Evolutionary conservation across 2,329 filamentous ascomycete genomes (phyloP).

Genomic region (Podosphaera xanthii): DNA sequence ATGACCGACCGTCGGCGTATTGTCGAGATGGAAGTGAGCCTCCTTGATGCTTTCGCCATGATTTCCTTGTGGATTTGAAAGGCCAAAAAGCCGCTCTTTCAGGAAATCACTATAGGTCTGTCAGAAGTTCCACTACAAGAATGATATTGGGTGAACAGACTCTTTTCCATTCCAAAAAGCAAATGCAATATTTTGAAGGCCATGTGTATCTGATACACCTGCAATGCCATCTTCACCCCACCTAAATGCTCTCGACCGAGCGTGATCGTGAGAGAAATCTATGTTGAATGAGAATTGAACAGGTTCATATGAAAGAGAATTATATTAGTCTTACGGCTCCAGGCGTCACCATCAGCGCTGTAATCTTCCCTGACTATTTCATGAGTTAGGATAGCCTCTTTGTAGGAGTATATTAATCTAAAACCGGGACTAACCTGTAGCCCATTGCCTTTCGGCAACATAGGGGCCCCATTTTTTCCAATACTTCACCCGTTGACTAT

Average conservation of each 20-base stretch:
- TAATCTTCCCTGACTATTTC: slow-evolving; percentile 69
- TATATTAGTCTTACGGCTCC: slow-evolving; percentile 50
- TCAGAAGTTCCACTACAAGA: slow-evolving; percentile 16
- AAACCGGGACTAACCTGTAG: slow-evolving; percentile 38
- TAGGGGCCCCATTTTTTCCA: slow-evolving; percentile 99
- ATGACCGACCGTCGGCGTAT: slow-evolving; percentile 38
- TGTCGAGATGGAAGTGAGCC: slow-evolving; percentile 88
- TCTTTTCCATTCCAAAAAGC: slow-evolving; percentile 97
- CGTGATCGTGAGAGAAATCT: slow-evolving; percentile 91
- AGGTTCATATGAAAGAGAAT: slow-evolving; percentile 4
- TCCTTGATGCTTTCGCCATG: slow-evolving; percentile 96
- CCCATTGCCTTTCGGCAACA: slow-evolving; percentile 85
- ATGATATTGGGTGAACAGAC: slow-evolving; percentile 24
- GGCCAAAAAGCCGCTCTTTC: slow-evolving; percentile 83
- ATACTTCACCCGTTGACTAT: slow-evolving; percentile 64
- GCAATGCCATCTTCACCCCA: slow-evolving; percentile 97
- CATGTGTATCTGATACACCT: slow-evolving; percentile 81
- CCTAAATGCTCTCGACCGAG: slow-evolving; percentile 67
- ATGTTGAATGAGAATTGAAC: slow-evolving; percentile 7
- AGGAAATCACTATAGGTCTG: slow-evolving; percentile 49
- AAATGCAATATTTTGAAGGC: slow-evolving; percentile 79
- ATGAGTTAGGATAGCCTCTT: neutral
- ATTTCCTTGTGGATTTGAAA: slow-evolving; percentile 91
- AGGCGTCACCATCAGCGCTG: slow-evolving; percentile 70
- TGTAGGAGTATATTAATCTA: neutral